Percentiles rank a stretch among this genome's conserved stretches.
Conservation (phyloP, 805 yeast genomes). For the Saturnispora ahearnii region DNA sequence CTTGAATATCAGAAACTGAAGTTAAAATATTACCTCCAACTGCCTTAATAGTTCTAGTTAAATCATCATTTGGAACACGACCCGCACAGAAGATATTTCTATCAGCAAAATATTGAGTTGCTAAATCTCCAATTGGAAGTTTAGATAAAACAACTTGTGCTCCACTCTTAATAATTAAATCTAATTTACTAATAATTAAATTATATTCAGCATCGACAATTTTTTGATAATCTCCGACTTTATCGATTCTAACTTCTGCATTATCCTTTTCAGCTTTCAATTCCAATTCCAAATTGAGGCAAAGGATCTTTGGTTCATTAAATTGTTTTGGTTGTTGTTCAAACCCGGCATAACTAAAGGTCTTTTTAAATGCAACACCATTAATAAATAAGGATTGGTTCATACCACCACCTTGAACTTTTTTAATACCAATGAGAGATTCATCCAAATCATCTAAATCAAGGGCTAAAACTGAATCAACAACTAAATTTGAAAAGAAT, state of each 20-base stretch:
- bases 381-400: constrained; percentile 83
- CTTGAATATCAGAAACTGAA: constrained; percentile 58
- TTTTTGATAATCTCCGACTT: constrained; percentile 88
- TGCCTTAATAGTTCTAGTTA: constrained; percentile 87
- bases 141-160: constrained; percentile 90
- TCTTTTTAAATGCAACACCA: constrained; percentile 96
- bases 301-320: constrained; percentile 68
- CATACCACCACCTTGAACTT: constrained; percentile 92
- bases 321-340: constrained; percentile 95
- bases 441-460: constrained; percentile 85
- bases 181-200: constrained; percentile 77
- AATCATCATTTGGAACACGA: constrained; percentile 78
- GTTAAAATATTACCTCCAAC: constrained; percentile 89
- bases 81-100: constrained; percentile 96
- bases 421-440: constrained; percentile 85
- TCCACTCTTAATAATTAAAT: constrained; percentile 74
- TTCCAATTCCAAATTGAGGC: constrained; percentile 88
- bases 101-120: constrained; percentile 98
- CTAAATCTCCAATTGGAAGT: constrained; percentile 95
- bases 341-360: constrained; percentile 96
- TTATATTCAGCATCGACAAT: constrained; percentile 99
- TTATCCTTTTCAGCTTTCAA: constrained; percentile 97
- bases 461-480: constrained; percentile 83
- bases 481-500: constrained; percentile 93
- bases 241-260: constrained; percentile 94